Percentiles rank a stretch among this genome's conserved stretches.
Evolutionary conservation across 306 rosid genomes (phyloP).

Genomic region (Prunus persica): DNA sequence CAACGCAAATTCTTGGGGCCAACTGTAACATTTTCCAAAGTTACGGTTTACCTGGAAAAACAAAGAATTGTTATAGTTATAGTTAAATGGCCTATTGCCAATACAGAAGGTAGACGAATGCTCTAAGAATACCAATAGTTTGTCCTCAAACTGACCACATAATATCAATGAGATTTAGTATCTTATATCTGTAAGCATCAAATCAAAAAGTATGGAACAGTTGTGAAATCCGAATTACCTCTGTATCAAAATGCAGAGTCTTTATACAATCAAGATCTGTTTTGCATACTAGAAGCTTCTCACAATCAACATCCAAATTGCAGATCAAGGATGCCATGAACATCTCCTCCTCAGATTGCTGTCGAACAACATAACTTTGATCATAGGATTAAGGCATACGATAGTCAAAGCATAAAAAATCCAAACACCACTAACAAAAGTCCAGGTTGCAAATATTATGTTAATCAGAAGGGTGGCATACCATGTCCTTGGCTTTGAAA

Average conservation of each 20-base stretch:
- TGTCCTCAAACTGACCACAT: neutral
- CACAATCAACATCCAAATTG: constrained; percentile 71
- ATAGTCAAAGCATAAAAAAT: neutral
- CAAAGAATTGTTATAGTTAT: constrained; percentile 8
- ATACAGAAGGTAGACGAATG: neutral
- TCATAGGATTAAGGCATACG: constrained; percentile 11
- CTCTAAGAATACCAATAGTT: neutral
- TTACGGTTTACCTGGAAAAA: constrained; percentile 52
- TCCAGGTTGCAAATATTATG: neutral
- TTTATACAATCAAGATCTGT: constrained; percentile 69
- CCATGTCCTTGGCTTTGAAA: constrained; percentile 57
- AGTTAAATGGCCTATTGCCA: neutral
- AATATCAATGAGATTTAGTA: neutral
- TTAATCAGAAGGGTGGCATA: constrained; percentile 25
- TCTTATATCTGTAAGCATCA: constrained; percentile 1
- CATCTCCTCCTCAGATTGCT: constrained; percentile 70
- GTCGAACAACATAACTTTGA: constrained; percentile 4
- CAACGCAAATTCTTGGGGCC: constrained; percentile 34
- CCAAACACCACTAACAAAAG: neutral
- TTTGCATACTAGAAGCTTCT: constrained; percentile 73
- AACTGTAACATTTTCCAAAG: constrained; percentile 30
- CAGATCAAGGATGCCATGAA: constrained; percentile 94
- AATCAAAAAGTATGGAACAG: constrained; percentile 2
- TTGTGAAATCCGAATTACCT: constrained; percentile 50
- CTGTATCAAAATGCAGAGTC: constrained; percentile 78